Evolutionary conservation across 2,329 filamentous ascomycete genomes (phyloP).

Genomic region (Cladophialophora bantiana): DNA sequence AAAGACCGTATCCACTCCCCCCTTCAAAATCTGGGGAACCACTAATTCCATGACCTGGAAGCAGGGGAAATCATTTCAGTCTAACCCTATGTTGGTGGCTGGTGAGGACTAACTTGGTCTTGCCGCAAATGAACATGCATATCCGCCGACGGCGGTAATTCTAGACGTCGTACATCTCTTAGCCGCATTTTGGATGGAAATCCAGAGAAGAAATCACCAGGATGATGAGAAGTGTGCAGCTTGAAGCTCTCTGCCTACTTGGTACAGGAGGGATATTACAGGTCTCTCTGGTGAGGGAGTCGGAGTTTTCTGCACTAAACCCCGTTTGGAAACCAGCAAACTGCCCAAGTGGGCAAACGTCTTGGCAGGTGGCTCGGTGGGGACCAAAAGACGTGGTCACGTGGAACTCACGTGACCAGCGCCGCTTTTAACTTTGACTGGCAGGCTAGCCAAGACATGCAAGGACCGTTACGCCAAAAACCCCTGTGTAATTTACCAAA

Average conservation of each 20-base stretch:
- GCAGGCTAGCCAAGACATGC: too few relatives aligned
- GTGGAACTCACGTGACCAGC: too few relatives aligned
- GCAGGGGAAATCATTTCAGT: constrained; percentile 2
- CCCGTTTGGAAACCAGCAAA: neutral
- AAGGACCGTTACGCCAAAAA: too few relatives aligned
- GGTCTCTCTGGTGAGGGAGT: too few relatives aligned
- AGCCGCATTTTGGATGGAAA: constrained; percentile 12
- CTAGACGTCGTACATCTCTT: constrained; percentile 4
- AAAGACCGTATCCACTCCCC: constrained; percentile 70
- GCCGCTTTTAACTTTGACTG: too few relatives aligned
- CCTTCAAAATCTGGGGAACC: constrained; percentile 60
- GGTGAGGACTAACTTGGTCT: constrained; percentile 58
- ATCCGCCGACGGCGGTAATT: constrained; percentile 36
- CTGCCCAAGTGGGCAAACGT: too few relatives aligned
- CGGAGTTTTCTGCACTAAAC: constrained; percentile 1
- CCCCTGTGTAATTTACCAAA: too few relatives aligned
- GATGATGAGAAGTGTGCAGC: too few relatives aligned
- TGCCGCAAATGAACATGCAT: constrained; percentile 59
- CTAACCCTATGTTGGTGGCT: constrained; percentile 37
- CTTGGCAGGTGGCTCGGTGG: too few relatives aligned
- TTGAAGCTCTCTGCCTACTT: too few relatives aligned
- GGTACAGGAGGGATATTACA: too few relatives aligned
- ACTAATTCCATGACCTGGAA: constrained; percentile 44
- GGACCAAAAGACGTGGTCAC: too few relatives aligned
- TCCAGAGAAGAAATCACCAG: neutral